A percentile compares a stretch with the other conserved stretches of the same genome.
These are phyloP conservation scores for Leucosporidium scottii DNA, from an alignment of 768 basidiomycete species.

Conservation along the genomic window DNA sequence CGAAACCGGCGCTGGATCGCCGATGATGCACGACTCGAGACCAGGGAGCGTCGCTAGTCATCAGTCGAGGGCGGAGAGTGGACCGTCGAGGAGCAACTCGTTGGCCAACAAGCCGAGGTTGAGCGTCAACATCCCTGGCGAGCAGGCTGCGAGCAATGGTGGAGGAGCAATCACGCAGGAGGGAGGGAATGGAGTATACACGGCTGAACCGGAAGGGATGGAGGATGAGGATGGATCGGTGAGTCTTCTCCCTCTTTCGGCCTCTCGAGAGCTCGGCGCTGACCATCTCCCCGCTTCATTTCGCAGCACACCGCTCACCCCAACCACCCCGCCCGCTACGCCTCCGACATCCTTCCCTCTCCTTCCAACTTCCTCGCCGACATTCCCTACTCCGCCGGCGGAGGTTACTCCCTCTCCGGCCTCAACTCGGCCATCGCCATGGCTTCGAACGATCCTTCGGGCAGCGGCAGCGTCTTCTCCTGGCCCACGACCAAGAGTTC, in stretches of 20 bases:
- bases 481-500: background rate
- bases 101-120: constrained; percentile 13
- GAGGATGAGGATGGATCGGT: constrained; percentile 12
- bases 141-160: constrained; percentile 9
- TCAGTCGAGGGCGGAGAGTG: background rate
- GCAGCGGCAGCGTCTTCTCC: background rate
- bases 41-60: background rate
- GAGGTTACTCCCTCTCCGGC: background rate
- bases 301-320: constrained; percentile 16
- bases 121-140: constrained; percentile 19
- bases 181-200: background rate
- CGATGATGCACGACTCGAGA: background rate
- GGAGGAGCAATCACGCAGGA: constrained; percentile 9
- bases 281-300: background rate
- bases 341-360: constrained; percentile 23
- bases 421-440: background rate
- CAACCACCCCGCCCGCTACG: constrained; percentile 7
- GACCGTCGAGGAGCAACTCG: background rate
- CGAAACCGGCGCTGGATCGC: background rate
- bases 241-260: background rate
- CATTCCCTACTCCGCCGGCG: too few relatives aligned
- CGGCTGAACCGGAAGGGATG: constrained; percentile 7
- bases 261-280: background rate
- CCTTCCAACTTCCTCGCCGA: constrained; percentile 25
- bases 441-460: background rate